These are phyloP conservation scores for Acorus gramineus DNA, from an alignment of 106 monocot species.

Conservation along the genomic window DNA sequence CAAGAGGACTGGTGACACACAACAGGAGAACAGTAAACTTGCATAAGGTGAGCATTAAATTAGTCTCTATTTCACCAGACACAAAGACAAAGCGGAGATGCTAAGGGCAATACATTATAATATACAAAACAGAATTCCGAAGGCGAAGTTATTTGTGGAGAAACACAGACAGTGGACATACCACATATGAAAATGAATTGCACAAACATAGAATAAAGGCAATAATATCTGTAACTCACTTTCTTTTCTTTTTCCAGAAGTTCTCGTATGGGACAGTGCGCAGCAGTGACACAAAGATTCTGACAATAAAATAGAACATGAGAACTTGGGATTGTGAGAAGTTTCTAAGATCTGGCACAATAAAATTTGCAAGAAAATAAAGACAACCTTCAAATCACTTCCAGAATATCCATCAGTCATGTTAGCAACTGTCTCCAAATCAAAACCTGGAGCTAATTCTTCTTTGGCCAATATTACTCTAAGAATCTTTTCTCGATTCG, in stretches of 20 bases:
- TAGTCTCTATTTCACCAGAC: too few species aligned
- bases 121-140: too few species aligned
- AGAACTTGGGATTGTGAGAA: background rate
- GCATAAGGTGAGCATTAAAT: too few species aligned
- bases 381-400: conserved; percentile 81
- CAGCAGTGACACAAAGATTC: conserved; percentile 39
- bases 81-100: too few species aligned
- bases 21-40: too few species aligned
- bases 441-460: conserved; percentile 46
- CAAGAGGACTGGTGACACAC: too few species aligned
- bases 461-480: conserved; percentile 57
- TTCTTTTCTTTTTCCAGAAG: conserved; percentile 37
- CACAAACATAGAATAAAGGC: too few species aligned
- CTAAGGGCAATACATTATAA: too few species aligned
- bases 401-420: conserved; percentile 97
- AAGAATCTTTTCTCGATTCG: conserved; percentile 29
- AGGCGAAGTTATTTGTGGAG: too few species aligned
- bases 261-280: conserved; percentile 36
- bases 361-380: too few species aligned
- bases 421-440: conserved; percentile 67
- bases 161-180: too few species aligned
- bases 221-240: background rate
- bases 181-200: too few species aligned
- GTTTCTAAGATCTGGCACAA: background rate
- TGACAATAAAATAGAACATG: conserved; percentile 2